phyloP scores from a whole-genome alignment of 1,139 yeast genomes.

The Casaregolazyma suthepensis region DNA sequence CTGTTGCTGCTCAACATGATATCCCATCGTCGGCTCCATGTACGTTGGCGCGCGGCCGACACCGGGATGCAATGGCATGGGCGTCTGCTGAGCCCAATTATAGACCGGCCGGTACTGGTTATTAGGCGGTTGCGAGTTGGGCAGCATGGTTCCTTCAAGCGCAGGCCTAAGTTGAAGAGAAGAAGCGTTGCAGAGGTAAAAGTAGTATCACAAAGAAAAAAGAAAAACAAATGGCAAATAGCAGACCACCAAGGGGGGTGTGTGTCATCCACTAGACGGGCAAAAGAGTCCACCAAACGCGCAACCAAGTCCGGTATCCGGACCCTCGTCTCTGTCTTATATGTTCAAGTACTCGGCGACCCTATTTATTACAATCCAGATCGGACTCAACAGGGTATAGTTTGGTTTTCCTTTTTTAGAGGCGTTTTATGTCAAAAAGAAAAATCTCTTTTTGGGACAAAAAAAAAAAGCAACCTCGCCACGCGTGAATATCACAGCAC shows the following conservation, averaged over 20 bases:
- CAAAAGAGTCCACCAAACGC: background rate
- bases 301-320: background rate
- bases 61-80: slow-evolving; percentile 8
- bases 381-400: background rate
- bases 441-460: background rate
- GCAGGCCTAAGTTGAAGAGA: too few relatives aligned
- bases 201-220: background rate
- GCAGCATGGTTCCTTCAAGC: slow-evolving; percentile 9
- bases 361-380: background rate
- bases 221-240: background rate
- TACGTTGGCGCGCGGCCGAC: slow-evolving; percentile 6
- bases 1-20: slow-evolving; percentile 4
- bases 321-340: background rate
- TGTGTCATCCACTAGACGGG: background rate
- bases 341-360: background rate
- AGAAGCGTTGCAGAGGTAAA: background rate
- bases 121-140: slow-evolving; percentile 11
- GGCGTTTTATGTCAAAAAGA: background rate
- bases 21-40: slow-evolving; percentile 7
- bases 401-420: background rate
- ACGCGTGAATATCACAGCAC: background rate
- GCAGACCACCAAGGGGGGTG: background rate
- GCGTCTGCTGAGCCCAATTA: slow-evolving; percentile 8
- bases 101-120: slow-evolving; percentile 8
- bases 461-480: background rate